Percentiles rank a stretch among this genome's conserved stretches.
These are phyloP conservation scores for Aegilops bicornis DNA, from an alignment of 176 grass and related monocot genomes.

Conservation along the genomic window DNA sequence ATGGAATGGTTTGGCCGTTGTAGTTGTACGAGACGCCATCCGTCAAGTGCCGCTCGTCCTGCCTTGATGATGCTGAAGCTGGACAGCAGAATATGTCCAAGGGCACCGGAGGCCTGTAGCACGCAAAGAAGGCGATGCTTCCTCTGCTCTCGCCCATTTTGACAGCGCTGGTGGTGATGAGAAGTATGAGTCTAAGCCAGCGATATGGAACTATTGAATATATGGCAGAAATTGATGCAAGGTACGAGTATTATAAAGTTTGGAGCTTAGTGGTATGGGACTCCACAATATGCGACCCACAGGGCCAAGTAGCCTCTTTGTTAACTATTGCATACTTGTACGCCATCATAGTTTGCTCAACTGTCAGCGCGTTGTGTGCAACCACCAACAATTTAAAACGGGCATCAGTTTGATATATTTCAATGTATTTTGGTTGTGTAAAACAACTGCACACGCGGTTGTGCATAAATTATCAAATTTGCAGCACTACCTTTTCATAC, in stretches of 20 bases:
- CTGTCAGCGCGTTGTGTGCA: neutral
- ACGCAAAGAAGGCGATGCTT: constrained; percentile 46
- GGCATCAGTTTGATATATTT: too few relatives aligned
- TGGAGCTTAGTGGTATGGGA: neutral
- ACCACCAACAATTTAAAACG: too few relatives aligned
- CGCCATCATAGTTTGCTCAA: neutral
- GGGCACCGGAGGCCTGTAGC: constrained; percentile 40
- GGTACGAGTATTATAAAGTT: neutral
- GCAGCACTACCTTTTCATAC: neutral
- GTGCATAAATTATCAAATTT: neutral
- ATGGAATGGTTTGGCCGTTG: constrained; percentile 11
- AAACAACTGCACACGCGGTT: neutral
- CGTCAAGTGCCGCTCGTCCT: neutral
- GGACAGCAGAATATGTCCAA: constrained; percentile 45
- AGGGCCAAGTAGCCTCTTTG: neutral
- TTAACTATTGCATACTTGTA: neutral
- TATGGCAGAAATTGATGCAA: neutral
- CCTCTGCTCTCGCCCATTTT: constrained; percentile 34
- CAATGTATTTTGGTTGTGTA: neutral
- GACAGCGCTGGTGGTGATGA: neutral
- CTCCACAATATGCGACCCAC: neutral
- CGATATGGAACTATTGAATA: neutral
- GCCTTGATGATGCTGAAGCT: neutral
- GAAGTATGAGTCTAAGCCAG: neutral
- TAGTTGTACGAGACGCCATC: constrained; percentile 45